Conservation (phyloP, 2,329 filamentous ascomycete genomes). For the Didymella lethalis region DNA sequence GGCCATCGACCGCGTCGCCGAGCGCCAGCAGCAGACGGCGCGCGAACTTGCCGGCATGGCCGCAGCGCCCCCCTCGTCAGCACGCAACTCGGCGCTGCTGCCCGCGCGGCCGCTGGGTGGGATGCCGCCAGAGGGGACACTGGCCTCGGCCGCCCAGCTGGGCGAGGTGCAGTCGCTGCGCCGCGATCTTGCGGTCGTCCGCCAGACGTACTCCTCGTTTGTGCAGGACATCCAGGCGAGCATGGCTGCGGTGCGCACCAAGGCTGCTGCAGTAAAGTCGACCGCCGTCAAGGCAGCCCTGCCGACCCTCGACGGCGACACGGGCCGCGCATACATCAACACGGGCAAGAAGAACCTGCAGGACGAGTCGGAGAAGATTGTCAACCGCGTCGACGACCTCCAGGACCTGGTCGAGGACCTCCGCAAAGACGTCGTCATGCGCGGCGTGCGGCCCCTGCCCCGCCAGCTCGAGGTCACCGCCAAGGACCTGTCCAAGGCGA, state of each 20-base stretch:
- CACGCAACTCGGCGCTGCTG: constrained; percentile 47
- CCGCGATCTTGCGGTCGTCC: constrained; percentile 86
- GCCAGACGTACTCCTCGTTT: constrained; percentile 92
- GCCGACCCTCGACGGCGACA: constrained; percentile 76
- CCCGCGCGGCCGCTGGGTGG: constrained; percentile 39
- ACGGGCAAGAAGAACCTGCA: constrained; percentile 86
- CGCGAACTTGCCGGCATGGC: constrained; percentile 80
- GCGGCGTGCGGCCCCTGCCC: constrained; percentile 89
- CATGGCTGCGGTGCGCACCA: constrained; percentile 82
- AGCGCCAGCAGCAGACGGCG: constrained; percentile 86
- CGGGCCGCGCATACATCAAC: constrained; percentile 85
- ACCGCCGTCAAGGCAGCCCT: constrained; percentile 74
- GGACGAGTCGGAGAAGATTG: constrained; percentile 86
- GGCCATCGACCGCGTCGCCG: constrained; percentile 84
- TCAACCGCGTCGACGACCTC: constrained; percentile 93
- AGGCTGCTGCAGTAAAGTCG: constrained; percentile 81
- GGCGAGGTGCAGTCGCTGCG: constrained; percentile 82
- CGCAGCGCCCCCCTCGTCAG: constrained; percentile 53
- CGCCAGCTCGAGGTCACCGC: constrained; percentile 88
- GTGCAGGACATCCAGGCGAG: constrained; percentile 86
- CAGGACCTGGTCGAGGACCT: constrained; percentile 96
- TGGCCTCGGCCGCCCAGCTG: constrained; percentile 66
- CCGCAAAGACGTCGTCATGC: constrained; percentile 92
- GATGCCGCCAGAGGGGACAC: constrained; percentile 33
- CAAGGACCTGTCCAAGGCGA: constrained; percentile 83